A percentile compares a stretch with the other conserved stretches of the same genome.
phyloP scores from a whole-genome alignment of 1,284 basidiomycete species.

The Wallemia mellicola region DNA sequence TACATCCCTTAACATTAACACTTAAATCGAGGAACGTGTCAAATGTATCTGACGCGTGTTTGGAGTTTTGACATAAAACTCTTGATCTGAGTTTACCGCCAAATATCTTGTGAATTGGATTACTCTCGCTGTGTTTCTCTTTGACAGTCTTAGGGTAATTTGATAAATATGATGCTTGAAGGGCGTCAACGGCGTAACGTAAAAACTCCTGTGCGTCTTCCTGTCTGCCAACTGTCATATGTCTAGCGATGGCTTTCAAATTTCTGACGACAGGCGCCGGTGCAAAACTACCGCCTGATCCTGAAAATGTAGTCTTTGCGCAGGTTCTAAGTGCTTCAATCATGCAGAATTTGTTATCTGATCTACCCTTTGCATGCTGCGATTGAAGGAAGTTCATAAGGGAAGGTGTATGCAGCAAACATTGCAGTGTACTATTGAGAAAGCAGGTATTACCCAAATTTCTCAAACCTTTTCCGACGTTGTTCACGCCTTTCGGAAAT shows the following conservation, averaged over 20 bases:
- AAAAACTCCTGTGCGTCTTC: constrained; percentile 98
- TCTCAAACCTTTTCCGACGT: constrained; percentile 26
- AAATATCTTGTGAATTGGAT: constrained; percentile 82
- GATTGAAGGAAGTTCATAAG: constrained; percentile 28
- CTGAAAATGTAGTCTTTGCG: constrained; percentile 3
- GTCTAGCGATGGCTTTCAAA: constrained; percentile 61
- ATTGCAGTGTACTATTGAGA: constrained; percentile 80
- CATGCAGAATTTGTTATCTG: constrained; percentile 2
- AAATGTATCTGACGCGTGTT: constrained; percentile 77
- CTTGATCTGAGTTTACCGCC: constrained; percentile 74
- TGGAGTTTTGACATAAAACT: constrained; percentile 61
- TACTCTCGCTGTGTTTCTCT: constrained; percentile 49
- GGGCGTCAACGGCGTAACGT: constrained; percentile 66
- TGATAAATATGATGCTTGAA: constrained; percentile 22
- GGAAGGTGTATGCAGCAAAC: constrained; percentile 74
- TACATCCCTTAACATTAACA: constrained; percentile 43
- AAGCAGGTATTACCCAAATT: constrained; percentile 97
- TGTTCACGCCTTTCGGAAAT: not conserved
- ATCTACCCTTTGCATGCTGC: not conserved
- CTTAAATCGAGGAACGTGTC: constrained; percentile 83
- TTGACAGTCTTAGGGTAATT: constrained; percentile 28
- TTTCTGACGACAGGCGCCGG: constrained; percentile 33
- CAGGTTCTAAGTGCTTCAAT: constrained; percentile 1
- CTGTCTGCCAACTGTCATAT: constrained; percentile 66
- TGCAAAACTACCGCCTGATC: constrained; percentile 11